These are phyloP conservation scores for Pulchroboletus neoregius DNA, from an alignment of 1,284 basidiomycete genomes.

Conservation along the genomic window DNA sequence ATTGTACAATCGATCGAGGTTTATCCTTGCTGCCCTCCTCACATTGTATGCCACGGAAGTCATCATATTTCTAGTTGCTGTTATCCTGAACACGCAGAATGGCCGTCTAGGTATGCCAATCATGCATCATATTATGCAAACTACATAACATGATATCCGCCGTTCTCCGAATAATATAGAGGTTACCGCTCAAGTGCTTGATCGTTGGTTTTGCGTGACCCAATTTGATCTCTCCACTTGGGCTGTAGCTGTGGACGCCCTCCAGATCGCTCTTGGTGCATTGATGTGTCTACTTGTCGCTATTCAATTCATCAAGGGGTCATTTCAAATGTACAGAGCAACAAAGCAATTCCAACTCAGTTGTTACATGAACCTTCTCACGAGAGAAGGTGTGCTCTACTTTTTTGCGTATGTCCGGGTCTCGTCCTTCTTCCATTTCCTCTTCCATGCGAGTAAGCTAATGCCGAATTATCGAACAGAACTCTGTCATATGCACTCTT, in stretches of 20 bases:
- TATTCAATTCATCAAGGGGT: not conserved
- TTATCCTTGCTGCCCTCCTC: not conserved
- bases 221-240: not conserved
- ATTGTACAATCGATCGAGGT: not conserved
- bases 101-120: not conserved
- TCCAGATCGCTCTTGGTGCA: conserved; percentile 2
- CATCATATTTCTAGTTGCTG: not conserved
- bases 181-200: not conserved
- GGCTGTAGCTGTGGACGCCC: not conserved
- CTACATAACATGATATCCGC: not conserved
- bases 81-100: not conserved
- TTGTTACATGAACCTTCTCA: not conserved
- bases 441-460: too few species aligned
- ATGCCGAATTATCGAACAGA: too few species aligned
- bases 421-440: too few species aligned
- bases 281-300: conserved; percentile 3
- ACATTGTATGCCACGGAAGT: not conserved
- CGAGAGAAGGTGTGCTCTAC: conserved; percentile 4
- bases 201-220: not conserved
- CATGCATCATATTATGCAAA: not conserved
- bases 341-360: not conserved
- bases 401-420: conserved; percentile 1
- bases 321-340: conserved; percentile 3
- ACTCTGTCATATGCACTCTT: too few species aligned
- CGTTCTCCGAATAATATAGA: not conserved